These are phyloP conservation scores for Ampelocalamus luodianensis DNA, from an alignment of 176 grass and related monocot genomes.

Conservation along the genomic window DNA sequence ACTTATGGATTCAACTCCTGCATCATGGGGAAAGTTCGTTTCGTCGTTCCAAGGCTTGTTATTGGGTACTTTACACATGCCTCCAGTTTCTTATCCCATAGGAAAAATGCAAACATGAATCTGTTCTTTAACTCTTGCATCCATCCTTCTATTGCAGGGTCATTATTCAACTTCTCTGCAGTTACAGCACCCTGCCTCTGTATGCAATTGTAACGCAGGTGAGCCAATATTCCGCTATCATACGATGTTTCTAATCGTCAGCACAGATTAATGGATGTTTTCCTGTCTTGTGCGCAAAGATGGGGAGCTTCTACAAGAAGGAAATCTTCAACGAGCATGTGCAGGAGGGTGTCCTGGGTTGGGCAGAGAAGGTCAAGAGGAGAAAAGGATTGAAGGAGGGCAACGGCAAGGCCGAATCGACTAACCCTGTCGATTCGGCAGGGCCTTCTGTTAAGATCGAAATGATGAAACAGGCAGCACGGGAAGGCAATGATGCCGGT, in stretches of 20 bases:
- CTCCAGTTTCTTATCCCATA: neutral
- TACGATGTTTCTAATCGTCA: neutral
- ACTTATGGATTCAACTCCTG: slow-evolving; percentile 84
- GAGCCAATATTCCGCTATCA: neutral
- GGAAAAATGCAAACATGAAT: neutral
- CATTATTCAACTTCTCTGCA: slow-evolving; percentile 86
- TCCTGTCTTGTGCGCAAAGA: slow-evolving; percentile 53
- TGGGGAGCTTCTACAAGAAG: slow-evolving; percentile 89
- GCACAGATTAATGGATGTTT: slow-evolving; percentile 16
- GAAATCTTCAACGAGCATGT: slow-evolving; percentile 84
- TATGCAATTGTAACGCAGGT: slow-evolving; percentile 97
- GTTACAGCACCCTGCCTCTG: slow-evolving; percentile 86
- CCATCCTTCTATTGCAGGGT: slow-evolving; percentile 42
- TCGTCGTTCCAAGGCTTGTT: slow-evolving; percentile 86
- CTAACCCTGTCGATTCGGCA: neutral
- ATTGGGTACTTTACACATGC: slow-evolving; percentile 72
- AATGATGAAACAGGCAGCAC: slow-evolving; percentile 11
- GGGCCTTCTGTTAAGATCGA: slow-evolving; percentile 49
- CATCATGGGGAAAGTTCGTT: slow-evolving; percentile 84
- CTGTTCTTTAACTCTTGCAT: neutral
- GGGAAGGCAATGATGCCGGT: neutral
- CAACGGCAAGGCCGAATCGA: neutral
- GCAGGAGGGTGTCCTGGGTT: slow-evolving; percentile 68
- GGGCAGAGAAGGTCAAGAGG: slow-evolving; percentile 71
- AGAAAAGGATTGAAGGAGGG: slow-evolving; percentile 46